These are phyloP conservation scores for Chlorella sp. DNA, from an alignment of 139 green algal genomes.

Conservation along the genomic window DNA sequence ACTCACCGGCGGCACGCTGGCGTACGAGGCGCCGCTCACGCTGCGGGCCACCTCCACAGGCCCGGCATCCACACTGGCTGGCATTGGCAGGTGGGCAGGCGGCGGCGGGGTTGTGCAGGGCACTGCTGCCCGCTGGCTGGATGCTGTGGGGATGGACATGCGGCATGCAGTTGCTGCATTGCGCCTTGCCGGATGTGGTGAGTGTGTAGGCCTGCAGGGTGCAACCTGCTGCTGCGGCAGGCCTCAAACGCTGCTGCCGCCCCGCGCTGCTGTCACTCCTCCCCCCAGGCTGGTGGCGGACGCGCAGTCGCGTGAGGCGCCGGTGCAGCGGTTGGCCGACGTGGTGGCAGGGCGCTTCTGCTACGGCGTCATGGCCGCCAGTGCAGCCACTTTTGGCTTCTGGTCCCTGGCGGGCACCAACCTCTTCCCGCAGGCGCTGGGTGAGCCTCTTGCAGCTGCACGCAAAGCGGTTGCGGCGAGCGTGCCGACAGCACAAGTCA, in stretches of 20 bases:
- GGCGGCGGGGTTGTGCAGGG: background rate
- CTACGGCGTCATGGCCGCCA: constrained; percentile 89
- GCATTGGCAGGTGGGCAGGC: constrained; percentile 60
- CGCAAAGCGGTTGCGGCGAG: too few relatives aligned
- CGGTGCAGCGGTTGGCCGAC: constrained; percentile 93
- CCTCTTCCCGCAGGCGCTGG: constrained; percentile 64
- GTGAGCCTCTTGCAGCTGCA: constrained; percentile 3
- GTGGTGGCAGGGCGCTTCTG: constrained; percentile 90
- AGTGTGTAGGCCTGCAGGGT: too few relatives aligned
- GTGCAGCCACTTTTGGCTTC: constrained; percentile 86
- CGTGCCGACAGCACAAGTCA: too few relatives aligned
- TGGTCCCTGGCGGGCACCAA: constrained; percentile 62
- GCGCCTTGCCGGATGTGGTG: too few relatives aligned
- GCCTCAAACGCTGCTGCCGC: background rate
- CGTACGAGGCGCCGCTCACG: constrained; percentile 80
- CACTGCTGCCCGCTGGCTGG: too few relatives aligned
- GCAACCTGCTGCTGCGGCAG: too few relatives aligned
- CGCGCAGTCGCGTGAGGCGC: constrained; percentile 83
- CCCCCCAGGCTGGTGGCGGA: constrained; percentile 69
- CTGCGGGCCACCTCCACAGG: constrained; percentile 78
- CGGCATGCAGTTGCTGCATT: too few relatives aligned
- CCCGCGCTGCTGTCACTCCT: too few relatives aligned
- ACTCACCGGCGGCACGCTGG: constrained; percentile 85
- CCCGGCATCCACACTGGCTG: constrained; percentile 70
- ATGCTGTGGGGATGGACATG: too few relatives aligned